Base-by-base conservation (phyloP, 345 rosid genomes). In the Camelina sativa region DNA sequence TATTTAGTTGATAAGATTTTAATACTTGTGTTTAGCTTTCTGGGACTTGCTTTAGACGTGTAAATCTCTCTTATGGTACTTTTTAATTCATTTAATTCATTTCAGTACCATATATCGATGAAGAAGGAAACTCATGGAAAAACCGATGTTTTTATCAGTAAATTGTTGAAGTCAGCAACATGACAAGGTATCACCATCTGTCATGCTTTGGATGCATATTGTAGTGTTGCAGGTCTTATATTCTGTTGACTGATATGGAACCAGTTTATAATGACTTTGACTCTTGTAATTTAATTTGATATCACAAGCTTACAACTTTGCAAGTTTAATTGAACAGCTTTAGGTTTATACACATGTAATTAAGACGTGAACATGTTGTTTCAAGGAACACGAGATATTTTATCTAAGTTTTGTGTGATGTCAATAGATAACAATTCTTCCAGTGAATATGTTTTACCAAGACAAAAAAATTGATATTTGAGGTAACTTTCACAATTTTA, bases 81-180 rank as follows among this genome's bases (percentile, higher is more conserved):
- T 48, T 53, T 32, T n/a, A n/a, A n/a, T n/a, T n/a, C n/a, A n/a
- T n/a, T 13, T 44, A 46, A 57, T 70, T 23, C 65, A 40, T 41
- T 20, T 11, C 79, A 93, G 96, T 88, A 91, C 52, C 98, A 97
- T 0, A 22, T 91, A 41, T 96, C 97, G 20, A 80, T 86, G 90
- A 86, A 55, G 56, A 89, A 89, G 85, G 95, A 89, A 84, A 91
- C 98, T 1, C 96, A 86, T 77, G 97, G 97, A 50, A 84, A 65
- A 77, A 93, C 98, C 1, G 97, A 93, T 85, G 88, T 85, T 52
- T 93, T 86, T 63, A 80, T 91, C 61, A 84, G 86, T 62, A 88
- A 87, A 80, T 93, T 96, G 98, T 71, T 89, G 83, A 91, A 88
- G 80, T 87, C 96, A 66, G 61, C 83, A 84, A 43, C 94, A 97